phyloP scores from a whole-genome alignment of 2,329 filamentous ascomycete genomes.

The Cladophialophora carrionii region DNA sequence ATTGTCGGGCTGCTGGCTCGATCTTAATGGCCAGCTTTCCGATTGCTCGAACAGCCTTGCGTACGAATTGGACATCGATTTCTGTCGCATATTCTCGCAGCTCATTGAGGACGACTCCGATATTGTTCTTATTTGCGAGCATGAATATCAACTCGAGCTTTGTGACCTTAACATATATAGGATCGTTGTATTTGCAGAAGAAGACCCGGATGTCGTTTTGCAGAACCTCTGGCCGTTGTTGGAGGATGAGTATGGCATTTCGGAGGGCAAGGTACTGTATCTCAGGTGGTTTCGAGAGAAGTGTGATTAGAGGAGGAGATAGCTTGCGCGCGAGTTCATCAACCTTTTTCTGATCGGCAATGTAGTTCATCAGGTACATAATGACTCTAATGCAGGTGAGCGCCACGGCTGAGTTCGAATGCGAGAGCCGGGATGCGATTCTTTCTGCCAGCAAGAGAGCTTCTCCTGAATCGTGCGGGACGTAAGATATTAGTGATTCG shows the following conservation, averaged over 20 bases:
- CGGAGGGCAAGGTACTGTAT: conserved; percentile 96
- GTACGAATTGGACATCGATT: conserved; percentile 97
- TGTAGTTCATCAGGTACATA: conserved; percentile 98
- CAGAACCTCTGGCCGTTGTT: conserved; percentile 87
- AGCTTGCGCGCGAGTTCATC: conserved; percentile 86
- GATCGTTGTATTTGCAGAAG: conserved; percentile 99
- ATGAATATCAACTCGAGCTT: conserved; percentile 99
- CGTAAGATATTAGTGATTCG: conserved; percentile 96
- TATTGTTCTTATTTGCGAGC: conserved; percentile 94
- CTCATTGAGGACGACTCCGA: conserved; percentile 91
- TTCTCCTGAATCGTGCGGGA: conserved; percentile 87
- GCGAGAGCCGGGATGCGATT: conserved; percentile 91
- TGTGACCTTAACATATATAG: conserved; percentile 98
- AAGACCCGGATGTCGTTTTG: conserved; percentile 97
- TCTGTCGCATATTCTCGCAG: conserved; percentile 94
- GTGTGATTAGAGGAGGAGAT: conserved; percentile 89
- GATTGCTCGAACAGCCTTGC: conserved; percentile 95
- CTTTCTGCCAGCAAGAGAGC: conserved; percentile 88
- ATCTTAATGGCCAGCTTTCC: conserved; percentile 99
- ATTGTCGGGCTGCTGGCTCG: conserved; percentile 84
- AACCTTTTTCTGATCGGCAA: conserved; percentile 86
- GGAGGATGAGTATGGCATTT: conserved; percentile 91
- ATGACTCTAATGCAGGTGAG: conserved; percentile 95
- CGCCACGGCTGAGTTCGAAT: conserved; percentile 95
- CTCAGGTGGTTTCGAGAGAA: conserved; percentile 93